Base-by-base conservation (phyloP, 1,284 basidiomycete species). In the Ceratorhiza oryzae-sativae region DNA sequence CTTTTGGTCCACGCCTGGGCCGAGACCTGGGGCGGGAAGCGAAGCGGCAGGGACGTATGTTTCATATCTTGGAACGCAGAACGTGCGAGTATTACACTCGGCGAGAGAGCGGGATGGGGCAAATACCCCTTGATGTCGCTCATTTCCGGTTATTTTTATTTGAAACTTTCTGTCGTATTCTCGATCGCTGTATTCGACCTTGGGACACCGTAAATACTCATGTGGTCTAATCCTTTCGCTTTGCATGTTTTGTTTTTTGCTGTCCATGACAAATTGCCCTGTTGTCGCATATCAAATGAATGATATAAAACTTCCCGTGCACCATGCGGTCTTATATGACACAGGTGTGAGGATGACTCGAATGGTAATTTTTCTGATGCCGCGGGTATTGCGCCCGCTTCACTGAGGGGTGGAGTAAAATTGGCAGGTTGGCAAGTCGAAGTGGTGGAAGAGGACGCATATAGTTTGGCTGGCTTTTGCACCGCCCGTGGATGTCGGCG, bases 61-160 rank as follows among this genome's bases (percentile, higher is more conserved):
- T 6, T 70, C 67, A 27, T 70, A 70, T 48, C 55, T 70, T 25
- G 67, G 67, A 18, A 46, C 67, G 39, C 41, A 36, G 13, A 58
- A 48, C 20, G 67, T 70, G 15, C 36, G 67, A 20, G 51, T 70
- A 27, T 36, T 70, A 27, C 67, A 70, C 27, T 51, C 67, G 25
- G 30, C 53, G 25, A 48, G 27, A 30, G 23, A 34, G 39, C n/a
- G 62, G 30, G 67, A 70, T 58, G 36, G 51, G 1, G 25, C 12
- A 10, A 27, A 39, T 25, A 68, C 65, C 23, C 65, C 65, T 8
- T 55, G 46, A 42, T 27, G 3, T 55, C 18, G 27, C 12, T 20
- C 18, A 34, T n/a, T 46, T 15, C 48, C n/a, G 5, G 15, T 55
- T 55, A 25, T 41, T 55, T 42, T 53, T 48, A 27, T 25, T 48